Conservation (phyloP, 2,329 filamentous ascomycete genomes). For the Penicillium glabrum region DNA sequence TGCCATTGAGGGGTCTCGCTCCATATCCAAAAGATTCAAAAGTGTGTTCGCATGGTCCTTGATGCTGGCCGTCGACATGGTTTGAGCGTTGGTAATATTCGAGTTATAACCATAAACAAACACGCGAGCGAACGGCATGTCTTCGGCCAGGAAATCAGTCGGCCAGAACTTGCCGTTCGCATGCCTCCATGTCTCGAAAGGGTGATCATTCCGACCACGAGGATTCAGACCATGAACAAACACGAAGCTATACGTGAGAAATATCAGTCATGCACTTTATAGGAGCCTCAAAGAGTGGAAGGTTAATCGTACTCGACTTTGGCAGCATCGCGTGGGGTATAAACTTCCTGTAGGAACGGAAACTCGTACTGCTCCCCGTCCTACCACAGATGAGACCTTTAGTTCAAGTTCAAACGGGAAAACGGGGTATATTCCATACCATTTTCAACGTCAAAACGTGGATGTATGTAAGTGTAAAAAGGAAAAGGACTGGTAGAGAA, state of each 20-base stretch:
- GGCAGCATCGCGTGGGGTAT: slow-evolving; percentile 21
- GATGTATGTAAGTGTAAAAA: neutral
- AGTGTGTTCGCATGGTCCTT: slow-evolving; percentile 37
- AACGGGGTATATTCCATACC: neutral
- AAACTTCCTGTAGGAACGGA: slow-evolving; percentile 32
- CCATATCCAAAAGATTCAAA: slow-evolving; percentile 33
- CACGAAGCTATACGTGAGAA: slow-evolving; percentile 20
- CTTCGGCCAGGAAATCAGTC: slow-evolving; percentile 20
- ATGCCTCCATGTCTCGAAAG: slow-evolving; percentile 35
- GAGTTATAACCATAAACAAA: slow-evolving; percentile 37
- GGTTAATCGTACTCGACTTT: slow-evolving; percentile 28
- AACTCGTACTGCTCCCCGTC: slow-evolving; percentile 25
- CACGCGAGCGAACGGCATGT: slow-evolving; percentile 30
- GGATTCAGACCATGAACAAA: slow-evolving; percentile 36
- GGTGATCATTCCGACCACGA: slow-evolving; percentile 30
- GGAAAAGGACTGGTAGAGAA: neutral
- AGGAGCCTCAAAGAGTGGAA: too few relatives aligned
- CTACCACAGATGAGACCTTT: neutral
- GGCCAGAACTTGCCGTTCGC: slow-evolving; percentile 23
- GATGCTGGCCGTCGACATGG: slow-evolving; percentile 35
- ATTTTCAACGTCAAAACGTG: neutral
- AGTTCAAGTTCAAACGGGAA: too few relatives aligned
- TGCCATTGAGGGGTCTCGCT: slow-evolving; percentile 29
- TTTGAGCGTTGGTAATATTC: slow-evolving; percentile 29
- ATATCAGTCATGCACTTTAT: neutral